phyloP scores from a whole-genome alignment of 176 grass and related monocot genomes.

The Canna indica region DNA sequence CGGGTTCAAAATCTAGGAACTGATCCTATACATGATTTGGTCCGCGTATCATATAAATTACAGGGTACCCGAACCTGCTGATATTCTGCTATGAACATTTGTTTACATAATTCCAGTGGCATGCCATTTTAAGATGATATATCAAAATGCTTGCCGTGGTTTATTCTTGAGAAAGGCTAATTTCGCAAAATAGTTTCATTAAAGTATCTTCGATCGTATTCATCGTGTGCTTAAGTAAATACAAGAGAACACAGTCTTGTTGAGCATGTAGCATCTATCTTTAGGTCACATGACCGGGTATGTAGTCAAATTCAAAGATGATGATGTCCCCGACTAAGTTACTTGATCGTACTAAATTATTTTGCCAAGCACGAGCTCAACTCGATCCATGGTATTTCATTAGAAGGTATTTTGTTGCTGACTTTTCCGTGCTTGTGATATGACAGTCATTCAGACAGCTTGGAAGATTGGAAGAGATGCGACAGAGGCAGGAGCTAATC shows the following conservation, averaged over 20 bases:
- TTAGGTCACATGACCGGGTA: no score
- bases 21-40: no score
- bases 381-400: background rate
- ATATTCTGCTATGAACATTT: background rate
- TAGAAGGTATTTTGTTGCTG: background rate
- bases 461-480: conserved; percentile 40
- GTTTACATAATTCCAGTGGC: background rate
- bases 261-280: background rate
- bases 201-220: background rate
- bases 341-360: background rate
- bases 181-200: background rate
- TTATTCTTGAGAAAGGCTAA: no score
- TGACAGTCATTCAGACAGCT: conserved; percentile 52
- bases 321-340: background rate
- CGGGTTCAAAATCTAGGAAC: no score
- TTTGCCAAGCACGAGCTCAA: conserved; percentile 2
- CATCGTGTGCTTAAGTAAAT: background rate
- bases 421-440: background rate
- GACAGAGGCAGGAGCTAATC: conserved; percentile 46
- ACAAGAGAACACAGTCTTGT: background rate
- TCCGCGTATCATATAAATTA: no score
- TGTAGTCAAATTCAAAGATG: background rate
- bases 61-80: no score
- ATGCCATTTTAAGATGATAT: background rate
- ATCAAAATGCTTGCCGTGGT: no score